These are phyloP conservation scores for Xanthoconium separans DNA, from an alignment of 1,284 basidiomycete genomes.

Conservation along the genomic window DNA sequence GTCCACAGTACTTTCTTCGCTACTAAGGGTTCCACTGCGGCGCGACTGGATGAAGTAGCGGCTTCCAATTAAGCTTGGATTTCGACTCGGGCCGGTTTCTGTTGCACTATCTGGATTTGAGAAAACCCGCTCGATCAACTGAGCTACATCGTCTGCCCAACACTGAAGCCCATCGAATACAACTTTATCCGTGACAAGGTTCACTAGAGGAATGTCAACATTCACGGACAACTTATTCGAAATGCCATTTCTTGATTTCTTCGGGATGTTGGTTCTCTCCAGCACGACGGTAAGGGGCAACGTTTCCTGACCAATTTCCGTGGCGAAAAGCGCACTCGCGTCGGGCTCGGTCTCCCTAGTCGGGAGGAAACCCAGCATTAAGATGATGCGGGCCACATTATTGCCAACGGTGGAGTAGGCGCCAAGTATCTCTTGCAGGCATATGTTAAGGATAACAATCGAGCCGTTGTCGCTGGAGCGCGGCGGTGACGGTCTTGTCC, in stretches of 20 bases:
- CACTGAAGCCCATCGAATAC: conserved; percentile 77
- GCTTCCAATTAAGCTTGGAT: conserved; percentile 80
- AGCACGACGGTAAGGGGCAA: conserved; percentile 26
- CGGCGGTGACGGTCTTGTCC: neutral
- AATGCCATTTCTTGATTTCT: conserved; percentile 9
- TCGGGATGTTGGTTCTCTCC: conserved; percentile 11
- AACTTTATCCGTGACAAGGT: conserved; percentile 61
- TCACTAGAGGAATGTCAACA: conserved; percentile 64
- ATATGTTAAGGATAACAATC: conserved; percentile 18
- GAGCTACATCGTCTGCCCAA: conserved; percentile 81
- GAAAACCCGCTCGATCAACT: conserved; percentile 54
- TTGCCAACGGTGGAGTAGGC: conserved; percentile 43
- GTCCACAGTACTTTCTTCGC: conserved; percentile 31
- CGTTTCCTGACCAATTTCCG: conserved; percentile 15
- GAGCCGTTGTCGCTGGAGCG: conserved; percentile 2
- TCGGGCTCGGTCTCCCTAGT: conserved; percentile 8
- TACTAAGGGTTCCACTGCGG: conserved; percentile 43
- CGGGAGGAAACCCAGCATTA: conserved; percentile 28
- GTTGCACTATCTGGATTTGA: conserved; percentile 29
- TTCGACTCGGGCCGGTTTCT: conserved; percentile 44
- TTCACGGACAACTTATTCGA: conserved; percentile 37
- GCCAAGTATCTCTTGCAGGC: conserved; percentile 46
- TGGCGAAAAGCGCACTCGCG: conserved; percentile 25
- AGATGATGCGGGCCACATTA: conserved; percentile 22
- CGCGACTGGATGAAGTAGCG: conserved; percentile 71